Base-by-base conservation (phyloP, 148 eudicot species). In the Cornus suecica region DNA sequence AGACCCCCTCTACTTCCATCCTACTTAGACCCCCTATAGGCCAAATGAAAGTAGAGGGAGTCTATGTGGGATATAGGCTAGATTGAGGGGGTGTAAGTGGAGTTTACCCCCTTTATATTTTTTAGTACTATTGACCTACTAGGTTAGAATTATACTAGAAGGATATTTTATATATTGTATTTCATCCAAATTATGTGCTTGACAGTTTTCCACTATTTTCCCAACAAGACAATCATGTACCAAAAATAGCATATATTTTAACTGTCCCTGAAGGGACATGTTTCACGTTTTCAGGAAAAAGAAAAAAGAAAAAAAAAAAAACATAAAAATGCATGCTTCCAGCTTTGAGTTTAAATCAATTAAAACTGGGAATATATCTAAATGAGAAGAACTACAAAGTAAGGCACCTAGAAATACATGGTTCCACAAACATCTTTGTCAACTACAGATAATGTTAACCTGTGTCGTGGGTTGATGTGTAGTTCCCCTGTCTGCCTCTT, bases 401-500 rank as follows among this genome's bases (percentile, higher is more conserved):
- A 18, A 16, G 3, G 54, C 52, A 22, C 52, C 71, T 28, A 68
- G 62, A 58, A 58, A 58, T 2, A 22, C 24, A 58, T 22, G 23
- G 8, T 22, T 58, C 62, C 62, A 58, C 62, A 27, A 71, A 48
- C 8, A 56, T 64, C 51, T 48, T 60, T 6, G 41, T 27, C 72
- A 72, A 68, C 51, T 13, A 74, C 68, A 77, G 76, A 60, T 65
- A 63, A 81, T 37, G 71, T 72, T 76, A 72, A 94, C 98, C 98
- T 94, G 97, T 52, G 90, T 89, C 26, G 15, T 77, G 42, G 84
- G 92, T 69, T 92, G 87, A 69, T 76, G 90, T 69, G 94, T 68
- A 25, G 86, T 76, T 77, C 90, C 91, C 80, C 89, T 87, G 63
- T 90, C 90, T 26, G 79, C 70, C 20, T 90, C 96, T 79, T 94